Evolutionary conservation across 2,329 filamentous ascomycete genomes (phyloP).

Genomic region (Neonectria faginata): DNA sequence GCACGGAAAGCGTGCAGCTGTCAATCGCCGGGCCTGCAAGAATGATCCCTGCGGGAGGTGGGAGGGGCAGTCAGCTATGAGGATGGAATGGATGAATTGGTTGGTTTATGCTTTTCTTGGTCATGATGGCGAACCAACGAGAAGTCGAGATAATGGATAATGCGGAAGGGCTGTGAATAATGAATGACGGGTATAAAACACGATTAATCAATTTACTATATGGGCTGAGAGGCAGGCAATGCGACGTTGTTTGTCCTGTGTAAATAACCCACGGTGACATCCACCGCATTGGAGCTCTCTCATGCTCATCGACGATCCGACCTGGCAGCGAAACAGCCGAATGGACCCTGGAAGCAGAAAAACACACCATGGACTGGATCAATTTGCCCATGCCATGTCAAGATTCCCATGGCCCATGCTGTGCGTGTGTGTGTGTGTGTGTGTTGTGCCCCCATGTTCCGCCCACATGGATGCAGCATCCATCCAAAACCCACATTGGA

Average conservation of each 20-base stretch:
- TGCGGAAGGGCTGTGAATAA: too few relatives aligned
- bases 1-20: conserved; percentile 25
- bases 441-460: not conserved
- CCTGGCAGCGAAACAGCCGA: conserved; percentile 1
- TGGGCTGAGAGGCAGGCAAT: too few relatives aligned
- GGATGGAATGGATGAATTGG: not conserved
- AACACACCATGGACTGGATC: conserved; percentile 36
- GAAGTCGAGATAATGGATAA: too few relatives aligned
- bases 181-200: too few relatives aligned
- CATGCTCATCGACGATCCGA: not conserved
- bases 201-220: too few relatives aligned
- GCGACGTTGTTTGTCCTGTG: not conserved
- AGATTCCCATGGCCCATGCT: conserved; percentile 40
- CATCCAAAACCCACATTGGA: not conserved
- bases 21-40: conserved; percentile 26
- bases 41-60: conserved; percentile 14
- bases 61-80: too few relatives aligned
- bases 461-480: conserved; percentile 5
- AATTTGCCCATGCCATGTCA: conserved; percentile 39
- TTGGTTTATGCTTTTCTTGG: not conserved
- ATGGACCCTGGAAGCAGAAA: conserved; percentile 27
- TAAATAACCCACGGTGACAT: not conserved
- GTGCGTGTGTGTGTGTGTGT: not conserved
- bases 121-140: not conserved
- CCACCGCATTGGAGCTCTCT: too few relatives aligned